Conservation (phyloP, 1,284 basidiomycete genomes). For the Serendipita sp. region DNA sequence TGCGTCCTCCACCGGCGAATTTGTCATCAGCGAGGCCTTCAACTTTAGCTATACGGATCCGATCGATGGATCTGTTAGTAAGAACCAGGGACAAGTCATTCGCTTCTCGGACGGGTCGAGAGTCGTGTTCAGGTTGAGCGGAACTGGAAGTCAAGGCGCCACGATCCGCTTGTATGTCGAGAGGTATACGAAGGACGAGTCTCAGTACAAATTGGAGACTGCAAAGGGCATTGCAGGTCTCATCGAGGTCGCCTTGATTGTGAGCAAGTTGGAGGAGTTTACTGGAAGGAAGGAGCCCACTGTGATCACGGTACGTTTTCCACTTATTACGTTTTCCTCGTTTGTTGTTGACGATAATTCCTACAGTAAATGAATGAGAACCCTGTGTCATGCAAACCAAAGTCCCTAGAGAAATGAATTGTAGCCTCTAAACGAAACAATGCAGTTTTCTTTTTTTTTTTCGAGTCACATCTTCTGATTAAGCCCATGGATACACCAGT, state of each 20-base stretch:
- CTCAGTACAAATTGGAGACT: conserved; percentile 63
- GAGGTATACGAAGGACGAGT: conserved; percentile 74
- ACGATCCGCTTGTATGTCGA: conserved; percentile 88
- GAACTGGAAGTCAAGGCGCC: conserved; percentile 90
- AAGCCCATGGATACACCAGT: too few relatives aligned
- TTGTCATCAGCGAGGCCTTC: conserved; percentile 66
- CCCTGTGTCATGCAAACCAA: neutral
- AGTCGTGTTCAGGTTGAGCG: conserved; percentile 90
- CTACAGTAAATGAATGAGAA: neutral
- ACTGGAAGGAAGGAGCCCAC: conserved; percentile 82
- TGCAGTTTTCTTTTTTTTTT: too few relatives aligned
- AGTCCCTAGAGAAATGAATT: neutral
- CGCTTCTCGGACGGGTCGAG: conserved; percentile 83
- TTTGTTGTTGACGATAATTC: neutral
- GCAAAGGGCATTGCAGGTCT: conserved; percentile 86
- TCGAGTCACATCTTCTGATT: too few relatives aligned
- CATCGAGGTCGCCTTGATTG: conserved; percentile 83
- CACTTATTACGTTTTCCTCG: neutral
- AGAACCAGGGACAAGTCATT: conserved; percentile 93
- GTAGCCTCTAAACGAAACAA: neutral
- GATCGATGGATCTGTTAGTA: conserved; percentile 84
- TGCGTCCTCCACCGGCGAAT: conserved; percentile 57
- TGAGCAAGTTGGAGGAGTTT: conserved; percentile 76
- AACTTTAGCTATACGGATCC: conserved; percentile 97
- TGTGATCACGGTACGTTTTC: conserved; percentile 66